Evolutionary conservation across 2,329 filamentous ascomycete genomes (phyloP).

Genomic region (Neonectria magnoliae): DNA sequence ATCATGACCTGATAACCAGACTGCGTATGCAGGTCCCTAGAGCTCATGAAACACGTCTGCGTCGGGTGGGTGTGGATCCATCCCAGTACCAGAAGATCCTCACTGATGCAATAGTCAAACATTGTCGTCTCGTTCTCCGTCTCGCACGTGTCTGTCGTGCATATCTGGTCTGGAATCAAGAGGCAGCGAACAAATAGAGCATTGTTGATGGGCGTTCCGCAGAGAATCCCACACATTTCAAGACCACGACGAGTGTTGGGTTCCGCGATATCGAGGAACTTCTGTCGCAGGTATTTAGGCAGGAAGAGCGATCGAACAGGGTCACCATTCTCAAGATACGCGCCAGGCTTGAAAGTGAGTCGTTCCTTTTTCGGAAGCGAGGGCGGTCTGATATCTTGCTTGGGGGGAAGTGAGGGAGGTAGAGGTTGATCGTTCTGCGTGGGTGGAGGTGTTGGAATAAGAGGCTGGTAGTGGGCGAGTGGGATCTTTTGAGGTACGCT

Average conservation of each 20-base stretch:
- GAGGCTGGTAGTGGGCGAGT: slow-evolving; percentile 35
- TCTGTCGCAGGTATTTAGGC: slow-evolving; percentile 75
- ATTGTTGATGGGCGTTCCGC: slow-evolving; percentile 90
- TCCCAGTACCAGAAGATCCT: slow-evolving; percentile 86
- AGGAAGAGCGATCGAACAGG: slow-evolving; percentile 90
- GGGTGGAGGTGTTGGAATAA: slow-evolving; percentile 30
- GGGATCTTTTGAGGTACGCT: slow-evolving; percentile 45
- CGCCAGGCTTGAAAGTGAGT: slow-evolving; percentile 77
- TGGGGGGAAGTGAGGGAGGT: slow-evolving; percentile 44
- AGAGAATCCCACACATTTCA: slow-evolving; percentile 95
- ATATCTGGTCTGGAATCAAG: slow-evolving; percentile 89
- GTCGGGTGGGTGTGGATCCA: slow-evolving; percentile 99
- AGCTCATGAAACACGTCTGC: slow-evolving; percentile 98
- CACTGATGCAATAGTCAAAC: slow-evolving; percentile 87
- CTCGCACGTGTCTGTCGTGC: slow-evolving; percentile 93
- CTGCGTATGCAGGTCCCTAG: slow-evolving; percentile 91
- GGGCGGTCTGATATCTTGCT: slow-evolving; percentile 41
- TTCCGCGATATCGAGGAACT: slow-evolving; percentile 78
- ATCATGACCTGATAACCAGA: slow-evolving; percentile 96
- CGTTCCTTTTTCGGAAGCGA: slow-evolving; percentile 60
- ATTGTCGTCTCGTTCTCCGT: slow-evolving; percentile 86
- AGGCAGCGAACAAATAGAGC: slow-evolving; percentile 91
- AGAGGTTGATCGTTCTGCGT: slow-evolving; percentile 30
- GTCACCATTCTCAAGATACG: slow-evolving; percentile 88
- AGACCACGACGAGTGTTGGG: slow-evolving; percentile 83